Evolutionary conservation across 495 filamentous ascomycete genomes (phyloP).

Genomic region (Neurospora tetraspora): DNA sequence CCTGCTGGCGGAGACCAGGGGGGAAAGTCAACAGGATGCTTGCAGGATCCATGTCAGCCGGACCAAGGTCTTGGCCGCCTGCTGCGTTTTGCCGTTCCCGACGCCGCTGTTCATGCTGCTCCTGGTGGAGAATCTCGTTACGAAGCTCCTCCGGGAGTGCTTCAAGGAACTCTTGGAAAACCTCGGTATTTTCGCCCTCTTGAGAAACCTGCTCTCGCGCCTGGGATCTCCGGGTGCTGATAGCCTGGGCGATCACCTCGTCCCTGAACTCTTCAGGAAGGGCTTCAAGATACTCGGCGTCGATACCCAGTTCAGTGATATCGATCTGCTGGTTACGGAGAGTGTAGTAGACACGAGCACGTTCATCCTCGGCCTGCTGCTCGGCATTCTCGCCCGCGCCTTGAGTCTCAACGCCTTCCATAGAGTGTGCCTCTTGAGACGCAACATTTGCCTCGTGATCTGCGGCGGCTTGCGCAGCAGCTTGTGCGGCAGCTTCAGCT

Average conservation of each 20-base stretch:
- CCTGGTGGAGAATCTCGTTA: conserved; percentile 79
- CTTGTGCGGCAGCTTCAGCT: conserved; percentile 34
- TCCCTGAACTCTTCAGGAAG: conserved; percentile 91
- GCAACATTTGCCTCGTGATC: conserved; percentile 6
- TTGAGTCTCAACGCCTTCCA: conserved; percentile 77
- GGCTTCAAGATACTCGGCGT: conserved; percentile 85
- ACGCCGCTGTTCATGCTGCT: conserved; percentile 79
- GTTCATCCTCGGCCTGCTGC: conserved; percentile 18
- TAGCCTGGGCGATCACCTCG: conserved; percentile 84
- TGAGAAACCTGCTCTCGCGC: conserved; percentile 54
- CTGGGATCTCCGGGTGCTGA: conserved; percentile 71
- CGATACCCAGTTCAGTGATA: conserved; percentile 88
- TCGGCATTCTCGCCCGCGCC: conserved; percentile 24
- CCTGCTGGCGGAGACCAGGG: conserved; percentile 70
- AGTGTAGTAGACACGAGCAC: conserved; percentile 58
- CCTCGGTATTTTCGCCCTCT: conserved; percentile 76
- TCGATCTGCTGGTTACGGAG: conserved; percentile 80
- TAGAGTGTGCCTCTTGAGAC: conserved; percentile 45
- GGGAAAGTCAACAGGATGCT: conserved; percentile 89
- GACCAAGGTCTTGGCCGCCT: conserved; percentile 42
- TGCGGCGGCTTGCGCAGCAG: conserved; percentile 13
- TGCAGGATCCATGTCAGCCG: conserved; percentile 84
- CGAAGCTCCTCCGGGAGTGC: conserved; percentile 85
- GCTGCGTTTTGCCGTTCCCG: conserved; percentile 54
- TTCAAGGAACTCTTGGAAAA: conserved; percentile 89